Base-by-base conservation (phyloP, 2,329 filamentous ascomycete genomes). In the Neonectria ditissima region DNA sequence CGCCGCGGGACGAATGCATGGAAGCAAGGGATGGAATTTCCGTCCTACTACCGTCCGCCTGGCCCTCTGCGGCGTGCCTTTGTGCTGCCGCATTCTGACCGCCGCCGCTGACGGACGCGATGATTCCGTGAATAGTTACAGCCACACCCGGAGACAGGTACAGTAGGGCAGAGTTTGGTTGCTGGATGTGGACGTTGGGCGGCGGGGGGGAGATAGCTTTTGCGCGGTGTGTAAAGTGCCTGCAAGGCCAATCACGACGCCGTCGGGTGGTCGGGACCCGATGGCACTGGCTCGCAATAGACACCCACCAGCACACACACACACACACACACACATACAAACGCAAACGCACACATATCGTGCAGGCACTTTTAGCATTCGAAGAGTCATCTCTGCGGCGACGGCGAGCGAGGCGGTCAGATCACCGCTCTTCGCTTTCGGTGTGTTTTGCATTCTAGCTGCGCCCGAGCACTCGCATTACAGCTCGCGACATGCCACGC, bases 201-300 rank as follows among this genome's bases (percentile, higher is more conserved):
- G 44, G 24, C 24, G 44, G 44, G 6, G 44, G 24, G 18, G 20
- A 16, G 22, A 41, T n/a, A 9, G 16, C 45, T 11, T 13, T 11
- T 13, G 24, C 24, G 24, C 24, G 6, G 24, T 26, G n/a, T n/a
- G n/a, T n/a, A n/a, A n/a, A n/a, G n/a, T n/a, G n/a, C n/a, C n/a
- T n/a, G 4, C 24, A 22, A 30, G 16, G 16, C 54, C 59, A 62
- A 62, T 54, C 59, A 62, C 4, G 47, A n/a, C 16, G 13, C 41
- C 48, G 32, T 30, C 59, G 59, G 59, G 41, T 30, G 39, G 54
- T 62, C 54, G 59, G 59, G 54, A 62, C 47, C 48, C 59, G 53
- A 57, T 43, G 22, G 48, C 24, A 58, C 59, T 62, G 59, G 59
- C 54, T 62, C 54, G 32, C 59, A 52, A 16, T 16, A 18, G 30